Percentiles rank a stretch among this genome's conserved stretches.
These are phyloP conservation scores for Phytophthora rubi DNA, from an alignment of 352 stramenopile genomes.

Conservation along the genomic window DNA sequence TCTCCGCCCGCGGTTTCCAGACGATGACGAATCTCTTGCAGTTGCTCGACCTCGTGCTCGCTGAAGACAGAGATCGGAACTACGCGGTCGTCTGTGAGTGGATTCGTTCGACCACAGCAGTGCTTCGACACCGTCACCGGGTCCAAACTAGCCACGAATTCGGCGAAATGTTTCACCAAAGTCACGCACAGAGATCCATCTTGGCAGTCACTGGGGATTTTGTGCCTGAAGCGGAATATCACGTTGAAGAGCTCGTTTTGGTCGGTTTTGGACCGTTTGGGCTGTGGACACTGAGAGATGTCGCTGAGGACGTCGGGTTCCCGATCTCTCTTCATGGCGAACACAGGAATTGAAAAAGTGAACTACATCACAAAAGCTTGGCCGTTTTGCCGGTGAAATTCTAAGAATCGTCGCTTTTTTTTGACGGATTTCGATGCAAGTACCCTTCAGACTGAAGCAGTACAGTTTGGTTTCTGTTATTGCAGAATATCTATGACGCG, in stretches of 20 bases:
- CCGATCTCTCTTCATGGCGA: background rate
- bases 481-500: conserved; percentile 26
- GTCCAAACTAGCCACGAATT: conserved; percentile 26
- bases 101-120: conserved; percentile 18
- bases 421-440: conserved; percentile 3
- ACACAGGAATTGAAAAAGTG: background rate
- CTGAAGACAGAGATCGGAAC: conserved; percentile 34
- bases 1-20: conserved; percentile 6
- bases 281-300: background rate
- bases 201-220: conserved; percentile 41
- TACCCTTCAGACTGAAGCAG: conserved; percentile 14
- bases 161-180: conserved; percentile 29
- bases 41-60: conserved; percentile 27
- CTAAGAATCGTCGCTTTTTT: background rate
- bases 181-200: conserved; percentile 26
- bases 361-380: background rate
- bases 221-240: conserved; percentile 58
- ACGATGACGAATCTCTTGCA: conserved; percentile 22
- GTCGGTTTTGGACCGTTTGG: conserved; percentile 7
- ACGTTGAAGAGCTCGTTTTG: conserved; percentile 30
- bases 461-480: background rate
- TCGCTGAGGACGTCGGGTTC: background rate
- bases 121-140: conserved; percentile 10
- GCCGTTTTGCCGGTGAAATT: background rate
- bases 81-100: conserved; percentile 27